Conservation (phyloP, 148 eudicot genomes). For the Rhododendron mucronatum region DNA sequence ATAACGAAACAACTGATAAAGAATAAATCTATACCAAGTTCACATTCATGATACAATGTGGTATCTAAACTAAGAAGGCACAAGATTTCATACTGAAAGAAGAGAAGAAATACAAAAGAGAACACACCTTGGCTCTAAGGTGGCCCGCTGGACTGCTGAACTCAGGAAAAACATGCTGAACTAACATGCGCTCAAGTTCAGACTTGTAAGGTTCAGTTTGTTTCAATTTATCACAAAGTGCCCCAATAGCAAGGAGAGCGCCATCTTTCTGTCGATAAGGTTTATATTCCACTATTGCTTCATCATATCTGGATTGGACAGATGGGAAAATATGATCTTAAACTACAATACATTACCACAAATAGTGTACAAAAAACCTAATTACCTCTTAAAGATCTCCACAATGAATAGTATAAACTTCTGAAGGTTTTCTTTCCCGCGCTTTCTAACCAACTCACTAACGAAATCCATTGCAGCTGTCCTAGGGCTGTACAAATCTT, state of each 20-base stretch:
- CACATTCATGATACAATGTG: neutral
- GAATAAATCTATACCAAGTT: neutral
- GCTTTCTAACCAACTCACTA: slow-evolving; percentile 93
- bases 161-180: slow-evolving; percentile 94
- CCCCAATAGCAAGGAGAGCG: slow-evolving; percentile 96
- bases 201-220: slow-evolving; percentile 88
- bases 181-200: slow-evolving; percentile 92
- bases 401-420: slow-evolving; percentile 87
- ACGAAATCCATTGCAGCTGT: slow-evolving; percentile 99
- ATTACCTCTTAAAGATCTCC: slow-evolving; percentile 86
- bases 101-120: neutral
- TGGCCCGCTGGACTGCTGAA: slow-evolving; percentile 93
- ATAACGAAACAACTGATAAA: neutral
- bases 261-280: slow-evolving; percentile 96
- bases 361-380: neutral
- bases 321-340: slow-evolving; percentile 1
- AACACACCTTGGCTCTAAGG: slow-evolving; percentile 86
- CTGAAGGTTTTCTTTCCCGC: slow-evolving; percentile 95
- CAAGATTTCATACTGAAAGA: neutral
- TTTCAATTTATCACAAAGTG: slow-evolving; percentile 91
- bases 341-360: neutral
- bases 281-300: slow-evolving; percentile 58
- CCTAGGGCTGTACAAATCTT: slow-evolving; percentile 93
- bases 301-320: slow-evolving; percentile 58
- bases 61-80: neutral